Conservation (phyloP, 768 basidiomycete genomes). For the Rubroboletus pulcherrimus region DNA sequence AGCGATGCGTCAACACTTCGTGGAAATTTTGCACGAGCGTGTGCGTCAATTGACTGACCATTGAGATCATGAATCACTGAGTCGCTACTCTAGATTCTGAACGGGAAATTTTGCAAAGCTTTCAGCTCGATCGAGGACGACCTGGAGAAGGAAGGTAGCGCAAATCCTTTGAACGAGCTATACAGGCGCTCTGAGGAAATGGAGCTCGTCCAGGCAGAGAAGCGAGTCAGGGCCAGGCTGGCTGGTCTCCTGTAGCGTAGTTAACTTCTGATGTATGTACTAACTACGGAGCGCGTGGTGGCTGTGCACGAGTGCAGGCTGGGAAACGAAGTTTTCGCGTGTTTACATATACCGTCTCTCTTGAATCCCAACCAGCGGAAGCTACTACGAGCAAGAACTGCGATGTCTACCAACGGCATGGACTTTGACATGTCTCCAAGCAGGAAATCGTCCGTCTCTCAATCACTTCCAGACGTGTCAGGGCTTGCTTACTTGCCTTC, state of each 20-base stretch:
- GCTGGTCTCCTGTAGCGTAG: constrained; percentile 35
- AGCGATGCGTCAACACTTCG: constrained; percentile 49
- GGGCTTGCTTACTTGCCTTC: constrained; percentile 7
- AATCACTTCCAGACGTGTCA: neutral
- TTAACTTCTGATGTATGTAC: neutral
- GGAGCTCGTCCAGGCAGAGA: constrained; percentile 58
- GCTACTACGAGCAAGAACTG: constrained; percentile 2
- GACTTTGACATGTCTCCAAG: constrained; percentile 60
- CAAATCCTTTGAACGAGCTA: constrained; percentile 53
- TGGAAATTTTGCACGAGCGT: constrained; percentile 56
- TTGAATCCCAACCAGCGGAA: constrained; percentile 10
- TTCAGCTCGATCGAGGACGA: constrained; percentile 55
- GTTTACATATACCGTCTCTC: constrained; percentile 21
- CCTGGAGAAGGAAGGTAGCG: constrained; percentile 50
- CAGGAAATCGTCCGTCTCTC: constrained; percentile 54
- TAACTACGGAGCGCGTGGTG: constrained; percentile 2
- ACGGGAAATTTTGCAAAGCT: constrained; percentile 53
- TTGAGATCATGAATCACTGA: neutral
- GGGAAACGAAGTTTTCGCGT: constrained; percentile 34
- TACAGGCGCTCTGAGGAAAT: constrained; percentile 48
- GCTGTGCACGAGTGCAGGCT: constrained; percentile 21
- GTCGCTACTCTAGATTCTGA: constrained; percentile 42
- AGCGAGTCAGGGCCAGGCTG: constrained; percentile 49
- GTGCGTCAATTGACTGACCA: constrained; percentile 24
- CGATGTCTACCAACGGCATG: constrained; percentile 55